Base-by-base conservation (phyloP, 768 basidiomycete species). In the Punctularia strigosozonata region DNA sequence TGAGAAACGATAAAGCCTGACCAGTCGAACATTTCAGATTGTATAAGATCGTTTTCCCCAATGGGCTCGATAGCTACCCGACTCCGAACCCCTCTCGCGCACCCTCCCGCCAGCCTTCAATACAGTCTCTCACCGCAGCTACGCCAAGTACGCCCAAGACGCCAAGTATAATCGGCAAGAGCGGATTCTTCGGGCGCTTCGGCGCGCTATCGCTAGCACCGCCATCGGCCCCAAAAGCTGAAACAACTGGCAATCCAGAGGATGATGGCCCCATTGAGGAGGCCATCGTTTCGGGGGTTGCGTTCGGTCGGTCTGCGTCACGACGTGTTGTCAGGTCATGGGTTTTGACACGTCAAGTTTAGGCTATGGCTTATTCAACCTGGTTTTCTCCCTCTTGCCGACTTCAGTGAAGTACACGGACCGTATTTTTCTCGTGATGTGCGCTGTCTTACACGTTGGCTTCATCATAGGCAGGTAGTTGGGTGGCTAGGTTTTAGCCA, bases 401-500 rank as follows among this genome's bases (percentile, higher is more conserved):
- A 75, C 75, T 44, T 76, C 71, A 49, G 61, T 79, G 39, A 75
- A 80, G 80, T 82, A 45, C 39, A 72, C 52, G 7, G 12, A 15
- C 28, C 28, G 10, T 30, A 23, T 21, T 10, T 8, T 38, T 22
- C 26, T 30, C 7, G 17, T 33, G n/a, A 36, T 41, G 17, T 32
- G 30, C 38, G 10, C 31, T 43, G 22, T 15, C 20, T 5, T 31
- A 35, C 13, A n/a, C 24, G 31, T 22, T 34, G n/a, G 36, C 36
- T 10, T 20, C 43, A n/a, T n/a, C n/a, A n/a, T n/a, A 83, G 84
- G 58, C 59, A 68, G 15, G 62, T 88, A 2, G 81, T 84, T 1
- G 82, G 84, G 13, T 71, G 86, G 50, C 63, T 88, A 14, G 85
- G 85, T 0, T 87, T 78, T 59, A 75, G 78, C 38, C 70, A 80